phyloP scores from a whole-genome alignment of 2,329 filamentous ascomycete genomes.

The Hortaea werneckii region DNA sequence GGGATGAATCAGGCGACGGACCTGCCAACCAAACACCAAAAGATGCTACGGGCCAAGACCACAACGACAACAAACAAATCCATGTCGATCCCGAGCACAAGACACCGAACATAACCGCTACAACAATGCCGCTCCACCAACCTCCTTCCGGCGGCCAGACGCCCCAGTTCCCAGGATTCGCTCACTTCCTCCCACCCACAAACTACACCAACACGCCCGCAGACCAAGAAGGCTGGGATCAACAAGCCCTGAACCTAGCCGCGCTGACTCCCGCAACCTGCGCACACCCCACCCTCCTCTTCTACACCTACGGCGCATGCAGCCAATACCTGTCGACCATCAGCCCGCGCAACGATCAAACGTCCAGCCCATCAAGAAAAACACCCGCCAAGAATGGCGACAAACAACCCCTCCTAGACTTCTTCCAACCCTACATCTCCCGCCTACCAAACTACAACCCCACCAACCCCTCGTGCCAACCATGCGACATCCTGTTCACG shows the following conservation, averaged over 20 bases:
- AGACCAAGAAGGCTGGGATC: slow-evolving; percentile 42
- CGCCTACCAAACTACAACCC: slow-evolving; percentile 58
- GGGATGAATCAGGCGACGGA: slow-evolving; percentile 32
- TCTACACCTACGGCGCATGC: slow-evolving; percentile 64
- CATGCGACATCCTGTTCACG: slow-evolving; percentile 56
- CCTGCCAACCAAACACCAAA: neutral
- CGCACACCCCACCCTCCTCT: slow-evolving; percentile 72
- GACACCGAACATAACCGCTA: slow-evolving; percentile 29
- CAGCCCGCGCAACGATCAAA: slow-evolving; percentile 40
- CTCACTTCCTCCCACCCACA: slow-evolving; percentile 61
- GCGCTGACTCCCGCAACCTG: slow-evolving; percentile 44
- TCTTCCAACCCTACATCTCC: slow-evolving; percentile 71
- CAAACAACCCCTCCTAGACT: slow-evolving; percentile 40
- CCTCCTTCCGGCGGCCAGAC: neutral
- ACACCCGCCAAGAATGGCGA: too few species aligned
- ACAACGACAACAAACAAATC: neutral
- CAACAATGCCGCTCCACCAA: slow-evolving; percentile 27
- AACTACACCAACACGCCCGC: slow-evolving; percentile 57
- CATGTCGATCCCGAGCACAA: neutral
- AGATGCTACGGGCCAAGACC: neutral
- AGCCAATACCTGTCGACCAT: slow-evolving; percentile 43
- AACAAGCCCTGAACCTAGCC: slow-evolving; percentile 62
- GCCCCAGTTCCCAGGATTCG: slow-evolving; percentile 50
- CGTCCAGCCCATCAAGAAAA: too few species aligned
- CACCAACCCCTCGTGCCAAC: slow-evolving; percentile 47